Percentiles rank a stretch among this genome's conserved stretches.
Conservation (phyloP, 1,284 basidiomycete species). For the Wolfiporia cocos region DNA sequence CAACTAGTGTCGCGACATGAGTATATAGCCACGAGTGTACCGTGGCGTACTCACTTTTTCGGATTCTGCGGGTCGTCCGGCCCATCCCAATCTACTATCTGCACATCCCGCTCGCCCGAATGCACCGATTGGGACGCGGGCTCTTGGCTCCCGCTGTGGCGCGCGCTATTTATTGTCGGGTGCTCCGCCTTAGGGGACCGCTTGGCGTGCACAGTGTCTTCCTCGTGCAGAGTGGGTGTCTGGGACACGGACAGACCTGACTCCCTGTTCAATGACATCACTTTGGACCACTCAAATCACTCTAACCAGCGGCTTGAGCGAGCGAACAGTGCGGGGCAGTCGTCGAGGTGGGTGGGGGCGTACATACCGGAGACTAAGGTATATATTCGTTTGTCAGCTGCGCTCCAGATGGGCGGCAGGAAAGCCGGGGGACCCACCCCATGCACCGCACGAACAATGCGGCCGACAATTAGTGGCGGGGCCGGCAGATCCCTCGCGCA, state of each 20-base stretch:
- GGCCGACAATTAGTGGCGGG: no score
- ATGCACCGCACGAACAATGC: no score
- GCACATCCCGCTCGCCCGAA: constrained; percentile 6
- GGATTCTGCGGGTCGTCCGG: constrained; percentile 59
- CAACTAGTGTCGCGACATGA: constrained; percentile 38
- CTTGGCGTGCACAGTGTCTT: background rate
- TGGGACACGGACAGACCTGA: constrained; percentile 4
- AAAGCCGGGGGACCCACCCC: no score
- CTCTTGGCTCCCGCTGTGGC: no score
- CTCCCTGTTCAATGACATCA: constrained; percentile 1
- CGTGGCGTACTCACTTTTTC: constrained; percentile 48
- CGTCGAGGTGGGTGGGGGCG: background rate
- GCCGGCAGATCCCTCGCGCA: no score
- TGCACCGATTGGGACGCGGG: no score
- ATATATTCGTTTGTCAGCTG: background rate
- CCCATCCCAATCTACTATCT: constrained; percentile 54
- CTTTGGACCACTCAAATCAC: constrained; percentile 1
- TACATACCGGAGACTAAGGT: background rate
- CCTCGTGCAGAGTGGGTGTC: constrained; percentile 6
- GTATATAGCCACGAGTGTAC: no score
- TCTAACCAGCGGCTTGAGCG: background rate
- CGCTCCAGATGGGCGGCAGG: no score
- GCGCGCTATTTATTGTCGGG: no score
- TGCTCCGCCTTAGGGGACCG: constrained; percentile 1
- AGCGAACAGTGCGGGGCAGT: background rate